Conservation (phyloP, 2,329 filamentous ascomycete species). For the Geoglossum cookeanum region DNA sequence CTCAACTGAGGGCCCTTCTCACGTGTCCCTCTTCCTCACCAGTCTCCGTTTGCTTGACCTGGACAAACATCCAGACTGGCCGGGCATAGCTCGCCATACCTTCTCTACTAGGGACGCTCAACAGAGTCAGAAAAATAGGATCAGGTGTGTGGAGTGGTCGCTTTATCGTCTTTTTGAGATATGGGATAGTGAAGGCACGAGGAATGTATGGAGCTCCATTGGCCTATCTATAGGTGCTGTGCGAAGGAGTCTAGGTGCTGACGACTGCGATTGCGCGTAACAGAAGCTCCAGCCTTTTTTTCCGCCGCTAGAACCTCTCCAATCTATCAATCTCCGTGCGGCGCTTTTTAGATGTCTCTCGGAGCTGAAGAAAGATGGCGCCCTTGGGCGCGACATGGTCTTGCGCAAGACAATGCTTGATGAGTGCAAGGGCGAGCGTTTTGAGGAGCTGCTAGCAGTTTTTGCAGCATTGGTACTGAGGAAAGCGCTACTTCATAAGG, state of each 20-base stretch:
- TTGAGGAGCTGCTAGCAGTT: slow-evolving; percentile 66
- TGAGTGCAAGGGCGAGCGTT: slow-evolving; percentile 79
- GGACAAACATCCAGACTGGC: slow-evolving; percentile 61
- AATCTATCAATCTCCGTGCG: slow-evolving; percentile 76
- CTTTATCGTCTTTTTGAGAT: slow-evolving; percentile 72
- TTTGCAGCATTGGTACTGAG: slow-evolving; percentile 75
- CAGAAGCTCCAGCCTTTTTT: slow-evolving; percentile 83
- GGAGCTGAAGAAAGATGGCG: slow-evolving; percentile 70
- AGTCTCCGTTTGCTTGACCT: slow-evolving; percentile 72
- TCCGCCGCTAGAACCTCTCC: slow-evolving; percentile 72
- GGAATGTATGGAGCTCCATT: slow-evolving; percentile 35
- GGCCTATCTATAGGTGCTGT: slow-evolving; percentile 4
- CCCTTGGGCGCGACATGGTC: slow-evolving; percentile 59
- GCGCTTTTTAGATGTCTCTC: slow-evolving; percentile 67
- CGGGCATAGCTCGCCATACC: slow-evolving; percentile 47
- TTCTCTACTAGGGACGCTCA: slow-evolving; percentile 47
- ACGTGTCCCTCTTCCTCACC: slow-evolving; percentile 52
- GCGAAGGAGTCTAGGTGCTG: neutral
- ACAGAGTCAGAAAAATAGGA: slow-evolving; percentile 63
- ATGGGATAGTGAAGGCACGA: slow-evolving; percentile 62
- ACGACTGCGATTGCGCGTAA: neutral
- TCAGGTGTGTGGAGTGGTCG: slow-evolving; percentile 73
- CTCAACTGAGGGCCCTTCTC: slow-evolving; percentile 22
- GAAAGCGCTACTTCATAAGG: slow-evolving; percentile 19
- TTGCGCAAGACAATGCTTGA: slow-evolving; percentile 91